Evolutionary conservation across 768 basidiomycete genomes (phyloP), one percentile per base, ranked within the genome.

Genomic region (Suillus occidentalis): DNA sequence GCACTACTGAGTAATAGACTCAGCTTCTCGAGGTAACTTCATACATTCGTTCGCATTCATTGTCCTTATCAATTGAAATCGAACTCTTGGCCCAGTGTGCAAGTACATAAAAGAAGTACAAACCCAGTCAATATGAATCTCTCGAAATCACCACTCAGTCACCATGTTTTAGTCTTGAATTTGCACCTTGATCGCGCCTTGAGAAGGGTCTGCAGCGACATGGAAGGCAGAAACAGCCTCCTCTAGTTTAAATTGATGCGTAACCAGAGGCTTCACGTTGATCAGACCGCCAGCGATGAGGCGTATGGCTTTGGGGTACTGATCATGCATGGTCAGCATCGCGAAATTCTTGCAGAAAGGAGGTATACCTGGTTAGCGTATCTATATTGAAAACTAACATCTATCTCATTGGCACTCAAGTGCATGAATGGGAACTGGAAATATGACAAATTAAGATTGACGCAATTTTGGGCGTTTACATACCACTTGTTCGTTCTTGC

Each of bases 221-320:
- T 93, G 86, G 79, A 96, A 96, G 2, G 94, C 94, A 59, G 86
- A 78, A 9, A 88, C 82, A 0, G 92, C 90, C 39, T 90, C 84
- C 68, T 91, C 89, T 20, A 96, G 83, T 22, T 80, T 67, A 74
- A 91, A 91, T 14, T 87, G 81, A 69, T 91, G 91, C 36, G 90
- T 91, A n/a, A 94, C 89, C 61, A 95, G 84, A 68, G 91, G 90
- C 67, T 89, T 88, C 64, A 94, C 77, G 69, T 91, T 81, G 61
- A 89, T 84, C 25, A 95, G 77, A 36, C 87, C 85, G 25, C 88
- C 87, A 47, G 89, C 87, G n/a, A 96, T 83, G 10, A 95, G 86
- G 5, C 89, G 84, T 64, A 96, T 86, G 3, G 94, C 94, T 71
- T 90, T 92, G 12, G 92, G 92, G 76, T 94, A 96, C 81, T 89